A percentile compares a stretch with the other conserved stretches of the same genome.
phyloP scores from a whole-genome alignment of 2,329 filamentous ascomycete genomes.

The Aureobasidium pullulans region DNA sequence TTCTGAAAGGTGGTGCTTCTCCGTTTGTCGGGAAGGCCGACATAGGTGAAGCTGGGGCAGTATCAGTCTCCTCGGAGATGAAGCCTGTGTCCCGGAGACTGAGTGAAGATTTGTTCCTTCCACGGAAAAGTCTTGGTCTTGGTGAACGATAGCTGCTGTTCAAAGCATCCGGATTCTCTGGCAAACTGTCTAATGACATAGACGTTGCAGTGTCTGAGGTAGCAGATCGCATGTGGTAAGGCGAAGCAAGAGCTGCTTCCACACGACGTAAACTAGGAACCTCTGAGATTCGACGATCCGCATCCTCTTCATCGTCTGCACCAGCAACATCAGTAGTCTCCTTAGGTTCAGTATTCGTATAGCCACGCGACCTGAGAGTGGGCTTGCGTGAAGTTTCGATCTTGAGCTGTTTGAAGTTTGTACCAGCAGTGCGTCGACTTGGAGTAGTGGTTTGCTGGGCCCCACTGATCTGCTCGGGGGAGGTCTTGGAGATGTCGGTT shows the following conservation, averaged over 20 bases:
- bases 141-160: slow-evolving; percentile 11
- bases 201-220: slow-evolving; percentile 15
- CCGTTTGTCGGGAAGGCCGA: slow-evolving; percentile 12
- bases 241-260: slow-evolving; percentile 10
- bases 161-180: slow-evolving; percentile 9
- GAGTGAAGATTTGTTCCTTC: slow-evolving; percentile 45
- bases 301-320: neutral
- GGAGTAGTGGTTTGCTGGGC: slow-evolving; percentile 26
- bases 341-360: slow-evolving; percentile 3
- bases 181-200: slow-evolving; percentile 15
- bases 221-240: slow-evolving; percentile 15
- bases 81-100: slow-evolving; percentile 65
- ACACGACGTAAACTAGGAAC: slow-evolving; percentile 13
- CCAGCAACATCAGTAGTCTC: neutral
- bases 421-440: slow-evolving; percentile 70
- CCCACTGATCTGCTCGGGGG: neutral
- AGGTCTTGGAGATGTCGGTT: slow-evolving; percentile 1
- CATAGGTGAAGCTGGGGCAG: slow-evolving; percentile 14
- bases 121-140: slow-evolving; percentile 28
- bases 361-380: neutral
- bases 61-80: slow-evolving; percentile 14
- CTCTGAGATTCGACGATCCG: slow-evolving; percentile 12
- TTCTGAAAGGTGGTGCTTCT: slow-evolving; percentile 1
- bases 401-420: slow-evolving; percentile 74
- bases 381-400: slow-evolving; percentile 63